Conservation (phyloP, 305 asterid genomes). For the Fraxinus paxiana region DNA sequence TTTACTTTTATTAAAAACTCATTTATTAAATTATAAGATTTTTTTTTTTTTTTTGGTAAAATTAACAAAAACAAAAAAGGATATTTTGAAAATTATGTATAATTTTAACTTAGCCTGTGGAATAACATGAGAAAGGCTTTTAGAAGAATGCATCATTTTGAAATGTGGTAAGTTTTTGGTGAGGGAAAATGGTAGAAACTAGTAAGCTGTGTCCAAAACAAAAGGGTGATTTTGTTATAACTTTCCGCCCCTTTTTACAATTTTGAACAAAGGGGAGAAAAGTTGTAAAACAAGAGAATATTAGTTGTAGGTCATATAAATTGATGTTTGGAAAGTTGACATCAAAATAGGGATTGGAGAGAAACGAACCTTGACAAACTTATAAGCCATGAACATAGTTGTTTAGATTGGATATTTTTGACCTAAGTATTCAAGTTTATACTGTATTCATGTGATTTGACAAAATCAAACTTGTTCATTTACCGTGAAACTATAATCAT, state of each 20-base stretch:
- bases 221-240: not conserved
- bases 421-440: not conserved
- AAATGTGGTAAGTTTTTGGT: not conserved
- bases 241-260: not conserved
- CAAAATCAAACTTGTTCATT: too few species aligned
- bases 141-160: not conserved
- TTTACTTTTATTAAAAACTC: not conserved
- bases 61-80: too few species aligned
- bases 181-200: not conserved
- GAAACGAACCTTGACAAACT: not conserved
- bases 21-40: too few species aligned
- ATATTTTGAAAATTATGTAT: too few species aligned
- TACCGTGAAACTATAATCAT: too few species aligned
- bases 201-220: not conserved
- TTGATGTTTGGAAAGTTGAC: not conserved
- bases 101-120: not conserved
- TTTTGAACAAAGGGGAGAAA: not conserved
- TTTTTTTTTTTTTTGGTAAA: too few species aligned
- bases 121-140: not conserved
- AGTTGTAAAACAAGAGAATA: too few species aligned
- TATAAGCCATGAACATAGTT: not conserved
- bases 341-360: not conserved
- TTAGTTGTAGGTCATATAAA: not conserved
- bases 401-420: not conserved
- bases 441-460: too few species aligned